Conservation (phyloP, 116 monocot species). For the Thalassia testudinum region DNA sequence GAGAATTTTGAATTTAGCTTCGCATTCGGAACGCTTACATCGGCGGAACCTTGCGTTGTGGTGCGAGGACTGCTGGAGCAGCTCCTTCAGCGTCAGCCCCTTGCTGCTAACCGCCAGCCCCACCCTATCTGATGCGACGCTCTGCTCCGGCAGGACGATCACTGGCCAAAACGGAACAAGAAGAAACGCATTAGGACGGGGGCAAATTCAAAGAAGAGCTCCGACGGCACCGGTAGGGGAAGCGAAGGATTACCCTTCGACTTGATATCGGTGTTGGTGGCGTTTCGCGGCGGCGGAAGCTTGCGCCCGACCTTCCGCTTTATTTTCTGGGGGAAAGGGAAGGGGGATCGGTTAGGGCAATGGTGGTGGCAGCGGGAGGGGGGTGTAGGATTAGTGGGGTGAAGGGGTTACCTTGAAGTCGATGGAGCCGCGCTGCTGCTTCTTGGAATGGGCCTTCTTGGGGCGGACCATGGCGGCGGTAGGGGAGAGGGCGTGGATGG, state of each 20-base stretch:
- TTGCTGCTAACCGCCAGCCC: constrained; percentile 72
- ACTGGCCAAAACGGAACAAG: constrained; percentile 19
- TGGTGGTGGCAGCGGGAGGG: neutral
- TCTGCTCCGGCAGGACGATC: constrained; percentile 91
- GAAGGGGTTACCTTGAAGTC: constrained; percentile 65
- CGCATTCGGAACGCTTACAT: constrained; percentile 25
- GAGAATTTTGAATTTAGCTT: too few species aligned
- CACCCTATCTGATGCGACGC: constrained; percentile 41
- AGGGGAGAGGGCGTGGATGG: neutral
- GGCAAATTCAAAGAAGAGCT: too few species aligned
- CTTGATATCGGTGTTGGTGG: constrained; percentile 63
- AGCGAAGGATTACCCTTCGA: constrained; percentile 44
- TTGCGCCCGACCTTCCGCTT: constrained; percentile 79
- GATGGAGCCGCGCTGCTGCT: constrained; percentile 38
- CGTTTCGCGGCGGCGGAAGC: constrained; percentile 76
- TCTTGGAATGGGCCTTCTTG: constrained; percentile 39
- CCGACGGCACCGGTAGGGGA: too few species aligned
- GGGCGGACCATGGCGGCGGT: constrained; percentile 30
- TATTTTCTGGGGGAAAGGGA: constrained; percentile 40
- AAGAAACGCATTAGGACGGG: neutral
- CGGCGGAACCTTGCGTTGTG: constrained; percentile 71
- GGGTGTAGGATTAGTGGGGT: neutral
- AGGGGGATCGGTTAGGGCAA: neutral
- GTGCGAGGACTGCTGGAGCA: constrained; percentile 86
- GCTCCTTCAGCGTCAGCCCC: constrained; percentile 76